Conservation (phyloP, 352 stramenopile species). For the Globisporangium nunn region DNA sequence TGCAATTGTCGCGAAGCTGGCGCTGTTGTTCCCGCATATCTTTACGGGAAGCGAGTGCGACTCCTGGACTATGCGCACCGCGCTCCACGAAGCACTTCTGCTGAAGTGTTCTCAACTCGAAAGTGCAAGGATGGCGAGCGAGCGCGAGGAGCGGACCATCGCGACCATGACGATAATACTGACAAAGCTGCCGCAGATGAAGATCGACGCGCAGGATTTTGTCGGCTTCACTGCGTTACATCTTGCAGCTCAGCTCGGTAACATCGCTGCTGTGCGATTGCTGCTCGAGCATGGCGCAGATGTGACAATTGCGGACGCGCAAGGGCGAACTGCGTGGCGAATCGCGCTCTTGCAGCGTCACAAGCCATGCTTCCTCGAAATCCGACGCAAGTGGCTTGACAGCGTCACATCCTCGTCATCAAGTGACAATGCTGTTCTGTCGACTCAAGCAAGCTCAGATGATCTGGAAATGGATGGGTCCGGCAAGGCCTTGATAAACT, state of each 20-base stretch:
- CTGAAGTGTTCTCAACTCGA: conserved; percentile 16
- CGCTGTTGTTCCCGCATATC: conserved; percentile 38
- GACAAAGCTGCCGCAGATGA: conserved; percentile 18
- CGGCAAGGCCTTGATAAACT: conserved; percentile 11
- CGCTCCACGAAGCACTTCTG: conserved; percentile 43
- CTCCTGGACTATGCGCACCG: conserved; percentile 31
- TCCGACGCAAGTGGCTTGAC: conserved; percentile 51
- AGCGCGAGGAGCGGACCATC: conserved; percentile 18
- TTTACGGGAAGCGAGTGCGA: conserved; percentile 35
- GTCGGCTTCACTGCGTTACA: conserved; percentile 57
- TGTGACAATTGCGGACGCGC: conserved; percentile 29
- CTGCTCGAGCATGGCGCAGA: conserved; percentile 45
- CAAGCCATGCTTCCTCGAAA: conserved; percentile 55
- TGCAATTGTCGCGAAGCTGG: conserved; percentile 35
- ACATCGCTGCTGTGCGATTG: conserved; percentile 26
- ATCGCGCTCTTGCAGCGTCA: conserved; percentile 45
- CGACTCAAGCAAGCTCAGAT: background rate
- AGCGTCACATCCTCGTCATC: background rate
- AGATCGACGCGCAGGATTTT: conserved; percentile 44
- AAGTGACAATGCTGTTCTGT: conserved; percentile 1
- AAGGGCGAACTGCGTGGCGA: conserved; percentile 49
- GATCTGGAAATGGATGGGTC: conserved; percentile 3
- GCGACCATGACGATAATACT: conserved; percentile 23
- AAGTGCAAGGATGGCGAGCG: background rate
- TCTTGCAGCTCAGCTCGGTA: conserved; percentile 36